Base-by-base conservation (phyloP, 305 asterid species). In the Fraxinus ornus region DNA sequence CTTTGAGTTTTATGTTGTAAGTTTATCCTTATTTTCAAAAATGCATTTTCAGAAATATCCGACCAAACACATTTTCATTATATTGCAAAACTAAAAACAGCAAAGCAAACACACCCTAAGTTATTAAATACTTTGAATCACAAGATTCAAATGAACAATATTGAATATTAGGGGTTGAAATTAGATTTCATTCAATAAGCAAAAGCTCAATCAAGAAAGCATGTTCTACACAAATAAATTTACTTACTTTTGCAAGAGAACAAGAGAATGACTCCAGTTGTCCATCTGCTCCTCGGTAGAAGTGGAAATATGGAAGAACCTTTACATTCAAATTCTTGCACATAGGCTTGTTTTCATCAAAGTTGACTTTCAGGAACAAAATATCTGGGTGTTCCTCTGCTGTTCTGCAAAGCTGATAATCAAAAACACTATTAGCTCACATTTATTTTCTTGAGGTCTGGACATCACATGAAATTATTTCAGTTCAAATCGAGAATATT, bases 281-380 rank as follows among this genome's bases (percentile, higher is more conserved):
- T 71, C 99, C 98, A 85, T 95, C 98, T 72, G 96, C 97, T 76
- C 99, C 99, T 21, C 99, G 95, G 87, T 94, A 94, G 91, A 94
- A 95, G 85, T 95, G 99, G 91, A 95, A 95, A 90, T 85, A 89
- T 1, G 99, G 98, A 77, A 95, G 99, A 88, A 95, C 97, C 89
- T 90, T 95, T 15, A 95, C 98, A 62, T 95, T 94, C 90, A 94
- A 88, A 68, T 30, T 90, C 90, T 95, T 93, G 93, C 97, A 94
- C 98, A 94, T 91, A 77, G 95, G 91, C 85, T 95, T 95, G 86
- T 94, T 95, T 83, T 91, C 94, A 79, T 95, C 99, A 62, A 95
- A 95, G 82, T 95, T 94, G 71, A 94, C 97, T 90, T 95, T 94
- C 82, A 95, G 87, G 90, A 94, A 94, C 88, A 92, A 7, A 78